These are phyloP conservation scores for Aureobasidium musti DNA, from an alignment of 2,329 filamentous ascomycete species.

Conservation along the genomic window DNA sequence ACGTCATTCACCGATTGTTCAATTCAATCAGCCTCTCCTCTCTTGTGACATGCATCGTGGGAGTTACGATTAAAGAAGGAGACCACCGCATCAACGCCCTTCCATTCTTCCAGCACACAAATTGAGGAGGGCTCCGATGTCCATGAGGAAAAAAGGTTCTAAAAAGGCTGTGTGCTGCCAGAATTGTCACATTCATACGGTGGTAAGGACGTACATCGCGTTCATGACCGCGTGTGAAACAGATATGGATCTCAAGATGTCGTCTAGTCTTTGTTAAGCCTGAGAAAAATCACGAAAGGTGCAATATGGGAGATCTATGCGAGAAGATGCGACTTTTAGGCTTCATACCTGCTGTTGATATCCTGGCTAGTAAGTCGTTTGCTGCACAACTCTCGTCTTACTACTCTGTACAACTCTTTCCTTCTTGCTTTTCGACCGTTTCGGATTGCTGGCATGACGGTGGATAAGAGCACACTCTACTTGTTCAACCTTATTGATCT, in stretches of 20 bases:
- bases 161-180: neutral
- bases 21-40: neutral
- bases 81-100: neutral
- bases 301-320: too few species aligned
- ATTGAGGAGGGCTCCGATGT: neutral
- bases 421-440: neutral
- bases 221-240: neutral
- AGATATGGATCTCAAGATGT: neutral
- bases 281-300: neutral
- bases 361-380: too few species aligned
- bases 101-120: neutral
- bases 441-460: neutral
- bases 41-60: neutral
- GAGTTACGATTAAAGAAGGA: neutral
- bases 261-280: neutral
- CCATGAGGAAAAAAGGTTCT: neutral
- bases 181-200: neutral
- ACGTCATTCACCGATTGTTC: neutral
- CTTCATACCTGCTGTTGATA: neutral
- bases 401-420: neutral
- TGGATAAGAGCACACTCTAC: neutral
- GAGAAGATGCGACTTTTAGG: neutral
- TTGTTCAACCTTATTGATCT: neutral
- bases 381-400: neutral
- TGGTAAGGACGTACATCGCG: neutral